Conservation (phyloP, 257 asterid species). For the Pogostemon cablin region DNA sequence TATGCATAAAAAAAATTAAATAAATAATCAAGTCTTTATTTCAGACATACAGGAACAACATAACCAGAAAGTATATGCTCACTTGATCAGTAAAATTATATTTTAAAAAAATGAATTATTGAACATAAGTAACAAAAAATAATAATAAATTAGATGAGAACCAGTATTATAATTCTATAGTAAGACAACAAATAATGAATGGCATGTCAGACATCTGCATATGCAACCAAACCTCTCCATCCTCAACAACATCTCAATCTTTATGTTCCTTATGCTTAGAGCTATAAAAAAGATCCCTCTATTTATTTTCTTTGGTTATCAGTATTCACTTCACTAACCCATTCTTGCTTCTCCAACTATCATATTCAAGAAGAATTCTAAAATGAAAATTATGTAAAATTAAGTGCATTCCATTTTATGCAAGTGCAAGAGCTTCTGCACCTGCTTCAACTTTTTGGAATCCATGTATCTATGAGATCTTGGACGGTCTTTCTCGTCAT, state of each 20-base stretch:
- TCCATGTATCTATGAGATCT: conserved; percentile 60
- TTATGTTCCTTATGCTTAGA: neutral
- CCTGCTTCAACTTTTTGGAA: conserved; percentile 66
- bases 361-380: conserved; percentile 13
- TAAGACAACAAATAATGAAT: conserved; percentile 6
- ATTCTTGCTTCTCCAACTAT: conserved; percentile 47
- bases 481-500: conserved; percentile 58
- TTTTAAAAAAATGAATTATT: neutral
- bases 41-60: no score
- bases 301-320: conserved; percentile 58
- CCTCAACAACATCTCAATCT: conserved; percentile 12
- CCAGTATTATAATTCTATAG: neutral
- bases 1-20: no score
- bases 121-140: conserved; percentile 13
- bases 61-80: no score
- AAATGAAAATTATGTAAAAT: neutral
- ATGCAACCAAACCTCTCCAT: no score
- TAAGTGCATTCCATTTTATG: neutral
- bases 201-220: no score
- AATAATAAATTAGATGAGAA: neutral
- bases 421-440: conserved; percentile 7
- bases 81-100: no score
- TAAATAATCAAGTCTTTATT: no score
- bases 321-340: conserved; percentile 46
- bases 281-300: conserved; percentile 47